These are phyloP conservation scores for Diplodia intermedia DNA, from an alignment of 2,329 filamentous ascomycete genomes.

Conservation along the genomic window DNA sequence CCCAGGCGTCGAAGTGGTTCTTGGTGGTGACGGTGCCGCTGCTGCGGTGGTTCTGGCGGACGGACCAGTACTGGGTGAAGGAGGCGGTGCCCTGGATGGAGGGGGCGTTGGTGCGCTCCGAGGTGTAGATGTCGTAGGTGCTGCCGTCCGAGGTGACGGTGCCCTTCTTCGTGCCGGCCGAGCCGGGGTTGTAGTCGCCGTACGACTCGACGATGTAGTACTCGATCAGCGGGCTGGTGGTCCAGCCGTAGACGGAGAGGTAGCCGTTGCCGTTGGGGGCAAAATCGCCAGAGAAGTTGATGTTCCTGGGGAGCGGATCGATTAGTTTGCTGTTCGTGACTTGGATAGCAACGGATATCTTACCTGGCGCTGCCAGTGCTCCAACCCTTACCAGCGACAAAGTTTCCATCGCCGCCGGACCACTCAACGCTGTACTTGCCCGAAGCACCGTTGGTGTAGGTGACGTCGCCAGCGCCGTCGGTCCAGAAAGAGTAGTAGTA, in stretches of 20 bases:
- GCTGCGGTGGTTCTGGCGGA: conserved; percentile 58
- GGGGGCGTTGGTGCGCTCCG: conserved; percentile 59
- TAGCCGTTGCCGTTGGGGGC: conserved; percentile 59
- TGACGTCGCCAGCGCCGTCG: conserved; percentile 59
- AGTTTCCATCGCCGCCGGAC: conserved; percentile 58
- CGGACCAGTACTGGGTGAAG: conserved; percentile 63
- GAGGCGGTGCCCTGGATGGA: conserved; percentile 62
- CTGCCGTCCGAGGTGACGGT: conserved; percentile 60
- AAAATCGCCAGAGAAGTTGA: conserved; percentile 59
- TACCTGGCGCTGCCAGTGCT: conserved; percentile 60
- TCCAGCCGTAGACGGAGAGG: conserved; percentile 66
- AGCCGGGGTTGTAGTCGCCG: conserved; percentile 58
- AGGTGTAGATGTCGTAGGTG: conserved; percentile 60
- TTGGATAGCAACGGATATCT: conserved; percentile 32
- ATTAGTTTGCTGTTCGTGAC: not conserved
- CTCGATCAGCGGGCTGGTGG: conserved; percentile 60
- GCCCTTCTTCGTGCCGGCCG: conserved; percentile 57
- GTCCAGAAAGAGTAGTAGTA: conserved; percentile 69
- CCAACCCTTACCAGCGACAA: conserved; percentile 67
- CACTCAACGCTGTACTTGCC: conserved; percentile 61
- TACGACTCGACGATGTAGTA: conserved; percentile 65
- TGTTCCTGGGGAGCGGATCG: conserved; percentile 48
- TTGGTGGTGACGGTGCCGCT: conserved; percentile 59
- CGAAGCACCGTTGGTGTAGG: conserved; percentile 62
- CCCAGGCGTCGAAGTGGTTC: conserved; percentile 64